A percentile compares a stretch with the other conserved stretches of the same genome.
phyloP scores from a whole-genome alignment of 2,329 filamentous ascomycete species.

The Talaromyces sp. region DNA sequence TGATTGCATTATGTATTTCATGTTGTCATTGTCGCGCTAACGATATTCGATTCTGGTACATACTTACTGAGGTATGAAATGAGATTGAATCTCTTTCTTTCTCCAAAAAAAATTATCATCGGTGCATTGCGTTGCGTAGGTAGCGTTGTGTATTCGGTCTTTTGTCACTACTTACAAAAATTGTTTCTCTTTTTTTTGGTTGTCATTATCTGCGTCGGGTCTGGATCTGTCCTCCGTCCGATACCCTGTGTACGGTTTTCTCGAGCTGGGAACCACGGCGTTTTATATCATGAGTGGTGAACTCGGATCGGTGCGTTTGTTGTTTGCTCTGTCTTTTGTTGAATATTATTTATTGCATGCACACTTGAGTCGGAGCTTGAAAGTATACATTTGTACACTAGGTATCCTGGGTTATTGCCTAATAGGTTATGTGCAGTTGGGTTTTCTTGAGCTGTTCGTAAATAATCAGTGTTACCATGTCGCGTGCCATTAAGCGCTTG shows the following conservation, averaged over 20 bases:
- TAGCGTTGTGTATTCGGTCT: conserved; percentile 12
- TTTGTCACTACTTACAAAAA: background rate
- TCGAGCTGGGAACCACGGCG: conserved; percentile 4
- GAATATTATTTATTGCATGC: background rate
- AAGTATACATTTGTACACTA: conserved; percentile 14
- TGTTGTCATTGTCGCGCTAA: background rate
- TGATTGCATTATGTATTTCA: background rate
- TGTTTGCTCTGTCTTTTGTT: background rate
- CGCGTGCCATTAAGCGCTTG: no score
- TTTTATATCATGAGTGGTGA: background rate
- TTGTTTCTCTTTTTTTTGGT: background rate
- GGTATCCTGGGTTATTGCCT: conserved; percentile 7
- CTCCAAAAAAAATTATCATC: conserved; percentile 11
- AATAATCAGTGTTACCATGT: no score
- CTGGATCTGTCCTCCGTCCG: conserved; percentile 7
- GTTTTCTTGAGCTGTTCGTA: no score
- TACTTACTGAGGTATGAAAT: conserved; percentile 11
- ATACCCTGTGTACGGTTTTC: conserved; percentile 2
- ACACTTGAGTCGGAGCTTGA: background rate
- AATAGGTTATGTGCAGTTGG: background rate
- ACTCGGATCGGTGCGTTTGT: background rate
- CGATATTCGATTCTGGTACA: conserved; percentile 20
- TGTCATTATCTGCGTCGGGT: conserved; percentile 1
- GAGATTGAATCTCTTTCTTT: conserved; percentile 9
- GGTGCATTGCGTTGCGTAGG: conserved; percentile 14